Percentiles rank a stretch among this genome's conserved stretches.
phyloP scores from a whole-genome alignment of 2,329 filamentous ascomycete species.

The Beauveria sp. region DNA sequence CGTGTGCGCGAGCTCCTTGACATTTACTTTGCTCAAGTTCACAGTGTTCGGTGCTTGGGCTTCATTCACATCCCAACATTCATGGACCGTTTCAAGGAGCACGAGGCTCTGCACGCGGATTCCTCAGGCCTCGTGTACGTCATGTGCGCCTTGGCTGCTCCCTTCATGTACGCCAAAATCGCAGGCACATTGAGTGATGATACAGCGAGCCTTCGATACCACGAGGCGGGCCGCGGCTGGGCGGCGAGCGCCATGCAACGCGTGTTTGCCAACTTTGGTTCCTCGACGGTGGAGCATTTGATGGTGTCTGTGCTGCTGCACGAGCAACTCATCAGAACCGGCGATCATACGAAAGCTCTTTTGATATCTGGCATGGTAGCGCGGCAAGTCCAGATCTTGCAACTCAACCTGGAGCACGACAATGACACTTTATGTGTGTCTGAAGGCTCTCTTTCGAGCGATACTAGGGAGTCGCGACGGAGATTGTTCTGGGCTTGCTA shows the following conservation, averaged over 20 bases:
- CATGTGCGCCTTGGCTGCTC: conserved; percentile 2
- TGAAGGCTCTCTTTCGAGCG: not conserved
- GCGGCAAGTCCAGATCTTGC: conserved; percentile 9
- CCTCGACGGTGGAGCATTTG: not conserved
- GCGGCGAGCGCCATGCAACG: not conserved
- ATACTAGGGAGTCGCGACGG: conserved; percentile 1
- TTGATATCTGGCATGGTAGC: conserved; percentile 9
- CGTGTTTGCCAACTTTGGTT: not conserved
- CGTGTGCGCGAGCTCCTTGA: conserved; percentile 7
- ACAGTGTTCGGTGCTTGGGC: conserved; percentile 5
- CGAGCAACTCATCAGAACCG: conserved; percentile 2
- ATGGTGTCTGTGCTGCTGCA: conserved; percentile 6
- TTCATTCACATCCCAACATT: conserved; percentile 6
- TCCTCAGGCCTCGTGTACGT: not conserved
- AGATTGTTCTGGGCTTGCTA: conserved; percentile 9
- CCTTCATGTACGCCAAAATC: not conserved
- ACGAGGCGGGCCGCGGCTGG: not conserved
- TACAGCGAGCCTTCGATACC: not conserved
- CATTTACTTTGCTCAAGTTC: conserved; percentile 5
- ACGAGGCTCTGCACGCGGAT: not conserved
- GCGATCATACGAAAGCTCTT: conserved; percentile 9
- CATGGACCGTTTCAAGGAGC: not conserved
- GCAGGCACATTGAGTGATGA: not conserved
- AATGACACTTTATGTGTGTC: not conserved
- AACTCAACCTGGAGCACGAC: conserved; percentile 10